phyloP scores from a whole-genome alignment of 106 monocot genomes.

The Dioscorea alata region DNA sequence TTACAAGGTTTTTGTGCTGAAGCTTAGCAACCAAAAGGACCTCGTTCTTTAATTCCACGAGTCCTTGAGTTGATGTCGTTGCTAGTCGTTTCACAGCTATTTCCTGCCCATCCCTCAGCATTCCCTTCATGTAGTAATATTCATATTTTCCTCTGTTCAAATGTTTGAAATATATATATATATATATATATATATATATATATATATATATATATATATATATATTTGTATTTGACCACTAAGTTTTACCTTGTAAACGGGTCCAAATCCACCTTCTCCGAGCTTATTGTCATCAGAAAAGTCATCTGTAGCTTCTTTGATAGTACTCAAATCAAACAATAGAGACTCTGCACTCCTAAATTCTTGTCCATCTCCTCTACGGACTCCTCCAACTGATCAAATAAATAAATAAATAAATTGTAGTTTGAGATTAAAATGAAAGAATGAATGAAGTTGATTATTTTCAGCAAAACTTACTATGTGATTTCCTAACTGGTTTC shows the following conservation, averaged over 20 bases:
- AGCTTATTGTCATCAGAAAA: background rate
- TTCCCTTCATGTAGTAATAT: background rate
- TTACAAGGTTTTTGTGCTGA: conserved; percentile 21
- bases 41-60: conserved; percentile 19
- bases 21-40: conserved; percentile 13
- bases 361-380: background rate
- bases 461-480: too few species aligned
- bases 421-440: too few species aligned
- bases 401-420: too few species aligned
- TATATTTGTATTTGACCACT: background rate
- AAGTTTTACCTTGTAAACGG: conserved; percentile 1
- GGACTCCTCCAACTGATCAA: too few species aligned
- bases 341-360: background rate
- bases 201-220: background rate
- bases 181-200: background rate
- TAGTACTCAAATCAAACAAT: background rate
- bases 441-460: too few species aligned
- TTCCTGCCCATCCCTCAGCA: conserved; percentile 8
- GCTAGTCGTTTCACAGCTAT: conserved; percentile 23
- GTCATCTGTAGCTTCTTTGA: background rate
- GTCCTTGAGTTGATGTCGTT: conserved; percentile 2
- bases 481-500: too few species aligned
- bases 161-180: background rate
- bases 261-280: background rate
- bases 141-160: background rate